phyloP scores from a whole-genome alignment of 306 rosid genomes.

The Castanopsis chinensis region DNA sequence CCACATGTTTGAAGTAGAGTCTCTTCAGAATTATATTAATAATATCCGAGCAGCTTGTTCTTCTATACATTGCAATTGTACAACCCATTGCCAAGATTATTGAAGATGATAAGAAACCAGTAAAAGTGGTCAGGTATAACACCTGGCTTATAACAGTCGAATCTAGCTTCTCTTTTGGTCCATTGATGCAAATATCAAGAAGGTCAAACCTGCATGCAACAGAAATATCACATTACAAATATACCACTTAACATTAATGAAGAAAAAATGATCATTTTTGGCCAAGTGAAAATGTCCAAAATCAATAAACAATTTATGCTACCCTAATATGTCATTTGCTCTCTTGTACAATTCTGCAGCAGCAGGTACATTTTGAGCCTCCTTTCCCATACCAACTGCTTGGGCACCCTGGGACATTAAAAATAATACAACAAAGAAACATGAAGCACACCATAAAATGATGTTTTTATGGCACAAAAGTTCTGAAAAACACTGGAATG shows the following conservation, averaged over 20 bases:
- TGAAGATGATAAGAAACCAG: neutral
- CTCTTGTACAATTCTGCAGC: slow-evolving; percentile 69
- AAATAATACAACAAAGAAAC: neutral
- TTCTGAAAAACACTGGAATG: neutral
- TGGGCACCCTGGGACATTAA: slow-evolving; percentile 75
- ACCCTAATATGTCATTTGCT: slow-evolving; percentile 89
- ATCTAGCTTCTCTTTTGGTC: slow-evolving; percentile 91
- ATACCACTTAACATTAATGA: neutral
- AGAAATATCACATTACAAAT: neutral
- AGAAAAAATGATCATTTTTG: neutral
- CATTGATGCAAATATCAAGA: slow-evolving; percentile 83
- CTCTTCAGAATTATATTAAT: neutral
- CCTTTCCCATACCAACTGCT: slow-evolving; percentile 96
- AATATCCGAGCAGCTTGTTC: neutral
- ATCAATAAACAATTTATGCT: neutral
- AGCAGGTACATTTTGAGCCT: slow-evolving; percentile 78
- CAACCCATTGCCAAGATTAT: neutral
- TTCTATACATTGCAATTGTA: neutral
- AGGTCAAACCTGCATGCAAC: slow-evolving; percentile 75
- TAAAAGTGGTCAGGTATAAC: slow-evolving; percentile 1
- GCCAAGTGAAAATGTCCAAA: neutral
- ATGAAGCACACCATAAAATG: neutral
- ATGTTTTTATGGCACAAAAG: neutral
- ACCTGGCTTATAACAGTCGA: slow-evolving; percentile 95
- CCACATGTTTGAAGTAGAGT: neutral